phyloP scores from a whole-genome alignment of 345 rosid genomes.

The Melaleuca quinquenervia region DNA sequence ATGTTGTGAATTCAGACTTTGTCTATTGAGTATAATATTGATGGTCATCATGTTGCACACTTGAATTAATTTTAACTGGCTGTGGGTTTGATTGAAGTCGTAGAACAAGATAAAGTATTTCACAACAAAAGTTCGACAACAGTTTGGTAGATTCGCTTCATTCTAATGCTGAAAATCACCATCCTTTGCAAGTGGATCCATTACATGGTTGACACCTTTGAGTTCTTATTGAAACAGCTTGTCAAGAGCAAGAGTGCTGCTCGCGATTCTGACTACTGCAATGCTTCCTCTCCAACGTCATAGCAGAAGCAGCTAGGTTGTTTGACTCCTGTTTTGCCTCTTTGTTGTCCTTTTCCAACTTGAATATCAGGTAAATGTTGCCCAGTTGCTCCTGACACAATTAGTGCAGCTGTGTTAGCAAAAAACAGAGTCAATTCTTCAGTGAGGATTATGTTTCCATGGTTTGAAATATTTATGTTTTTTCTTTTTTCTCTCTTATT shows the following conservation, averaged over 20 bases:
- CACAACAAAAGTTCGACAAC: background rate
- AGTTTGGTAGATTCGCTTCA: background rate
- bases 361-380: background rate
- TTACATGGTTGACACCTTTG: background rate
- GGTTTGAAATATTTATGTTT: background rate
- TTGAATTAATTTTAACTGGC: background rate
- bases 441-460: background rate
- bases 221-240: background rate
- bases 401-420: background rate
- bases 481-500: background rate
- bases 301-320: background rate
- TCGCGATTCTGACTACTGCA: background rate
- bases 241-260: background rate
- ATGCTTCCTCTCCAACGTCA: background rate
- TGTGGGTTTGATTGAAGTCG: background rate
- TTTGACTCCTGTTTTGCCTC: background rate
- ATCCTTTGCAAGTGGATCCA: background rate
- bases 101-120: background rate
- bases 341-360: background rate
- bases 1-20: background rate
- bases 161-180: background rate
- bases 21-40: background rate
- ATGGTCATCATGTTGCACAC: background rate
- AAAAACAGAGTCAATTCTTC: background rate
- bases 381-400: background rate